phyloP scores from a whole-genome alignment of 306 rosid genomes.

The Delonix regia region DNA sequence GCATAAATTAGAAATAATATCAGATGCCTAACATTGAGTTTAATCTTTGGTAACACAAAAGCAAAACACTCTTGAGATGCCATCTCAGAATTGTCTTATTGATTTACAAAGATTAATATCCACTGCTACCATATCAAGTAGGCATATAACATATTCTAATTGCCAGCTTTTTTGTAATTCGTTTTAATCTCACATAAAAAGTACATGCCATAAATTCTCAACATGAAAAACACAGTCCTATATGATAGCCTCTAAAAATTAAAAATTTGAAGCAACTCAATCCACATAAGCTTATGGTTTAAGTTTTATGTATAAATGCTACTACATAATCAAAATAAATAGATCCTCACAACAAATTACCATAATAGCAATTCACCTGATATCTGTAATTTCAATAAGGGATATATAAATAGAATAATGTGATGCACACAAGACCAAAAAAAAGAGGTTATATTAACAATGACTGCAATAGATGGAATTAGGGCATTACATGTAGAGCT shows the following conservation, averaged over 20 bases:
- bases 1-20: conserved; percentile 36
- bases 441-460: background rate
- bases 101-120: background rate
- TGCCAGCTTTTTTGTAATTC: background rate
- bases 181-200: background rate
- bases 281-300: background rate
- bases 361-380: background rate
- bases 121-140: background rate
- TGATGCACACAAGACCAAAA: background rate
- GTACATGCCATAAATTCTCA: background rate
- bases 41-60: background rate
- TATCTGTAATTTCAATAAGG: background rate
- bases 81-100: background rate
- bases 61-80: background rate
- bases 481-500: background rate
- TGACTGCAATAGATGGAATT: background rate
- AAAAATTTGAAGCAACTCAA: background rate
- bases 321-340: background rate
- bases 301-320: background rate
- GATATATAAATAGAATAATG: background rate
- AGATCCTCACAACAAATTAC: background rate
- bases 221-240: background rate
- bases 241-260: background rate
- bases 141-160: background rate
- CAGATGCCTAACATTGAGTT: conserved; percentile 25